phyloP scores from a whole-genome alignment of 352 stramenopile genomes.

The Pythium sp. region DNA sequence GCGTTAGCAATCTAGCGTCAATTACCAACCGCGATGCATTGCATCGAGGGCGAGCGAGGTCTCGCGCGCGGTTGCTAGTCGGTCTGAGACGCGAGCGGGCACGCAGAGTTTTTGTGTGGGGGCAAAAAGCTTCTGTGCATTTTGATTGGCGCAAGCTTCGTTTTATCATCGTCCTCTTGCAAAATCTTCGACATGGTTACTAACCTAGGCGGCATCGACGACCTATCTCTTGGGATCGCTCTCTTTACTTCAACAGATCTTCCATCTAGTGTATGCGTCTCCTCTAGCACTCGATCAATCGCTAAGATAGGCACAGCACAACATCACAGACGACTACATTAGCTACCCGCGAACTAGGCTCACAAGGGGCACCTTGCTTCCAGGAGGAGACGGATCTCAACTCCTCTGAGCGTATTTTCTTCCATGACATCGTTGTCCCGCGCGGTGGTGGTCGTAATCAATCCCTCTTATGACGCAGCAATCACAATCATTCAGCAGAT shows the following conservation, averaged over 20 bases:
- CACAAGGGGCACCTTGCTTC: slow-evolving; percentile 1
- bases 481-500: neutral
- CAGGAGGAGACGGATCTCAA: slow-evolving; percentile 15
- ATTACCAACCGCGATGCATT: neutral
- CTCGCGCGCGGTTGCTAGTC: neutral
- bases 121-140: slow-evolving; percentile 26
- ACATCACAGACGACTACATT: slow-evolving; percentile 26
- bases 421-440: slow-evolving; percentile 1
- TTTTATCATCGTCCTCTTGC: slow-evolving; percentile 18
- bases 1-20: neutral
- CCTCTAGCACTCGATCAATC: slow-evolving; percentile 79
- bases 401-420: slow-evolving; percentile 5
- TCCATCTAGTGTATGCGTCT: slow-evolving; percentile 89
- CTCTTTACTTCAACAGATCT: slow-evolving; percentile 91
- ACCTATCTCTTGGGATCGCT: slow-evolving; percentile 86
- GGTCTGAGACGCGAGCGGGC: neutral
- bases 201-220: slow-evolving; percentile 68
- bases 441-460: neutral
- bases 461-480: neutral
- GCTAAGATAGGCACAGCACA: slow-evolving; percentile 31
- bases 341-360: slow-evolving; percentile 17
- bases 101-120: slow-evolving; percentile 11
- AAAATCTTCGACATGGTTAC: slow-evolving; percentile 29
- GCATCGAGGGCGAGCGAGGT: neutral
- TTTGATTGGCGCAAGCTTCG: slow-evolving; percentile 20